Percentiles rank a stretch among this genome's conserved stretches.
Evolutionary conservation across 306 rosid species (phyloP).

Genomic region (Hylodesmum podocarpum): DNA sequence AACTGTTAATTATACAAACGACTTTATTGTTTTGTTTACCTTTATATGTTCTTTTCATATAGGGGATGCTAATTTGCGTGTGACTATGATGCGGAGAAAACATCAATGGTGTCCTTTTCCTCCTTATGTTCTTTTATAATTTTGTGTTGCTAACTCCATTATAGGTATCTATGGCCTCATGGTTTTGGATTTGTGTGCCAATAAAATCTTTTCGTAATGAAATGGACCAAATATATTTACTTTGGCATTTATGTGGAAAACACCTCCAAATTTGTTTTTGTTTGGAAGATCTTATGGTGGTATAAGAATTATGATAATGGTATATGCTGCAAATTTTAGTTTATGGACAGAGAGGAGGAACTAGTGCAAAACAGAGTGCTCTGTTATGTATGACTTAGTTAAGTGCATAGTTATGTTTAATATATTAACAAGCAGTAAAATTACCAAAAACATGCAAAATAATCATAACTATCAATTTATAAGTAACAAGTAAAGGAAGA

Average conservation of each 20-base stretch:
- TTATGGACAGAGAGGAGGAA: not conserved
- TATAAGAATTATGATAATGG: not conserved
- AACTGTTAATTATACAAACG: not conserved
- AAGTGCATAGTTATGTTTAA: not conserved
- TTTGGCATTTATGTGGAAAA: not conserved
- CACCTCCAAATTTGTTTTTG: not conserved
- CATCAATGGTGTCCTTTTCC: not conserved
- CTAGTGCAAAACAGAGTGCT: not conserved
- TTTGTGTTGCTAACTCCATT: not conserved
- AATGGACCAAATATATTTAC: not conserved
- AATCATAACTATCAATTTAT: not conserved
- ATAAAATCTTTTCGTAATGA: not conserved
- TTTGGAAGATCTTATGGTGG: not conserved
- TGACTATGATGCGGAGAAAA: not conserved
- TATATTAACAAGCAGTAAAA: not conserved
- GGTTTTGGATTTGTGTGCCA: not conserved
- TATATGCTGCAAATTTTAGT: not conserved
- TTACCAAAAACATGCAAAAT: not conserved
- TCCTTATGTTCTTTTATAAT: not conserved
- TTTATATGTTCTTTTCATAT: not conserved
- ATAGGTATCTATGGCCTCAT: not conserved
- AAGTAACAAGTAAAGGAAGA: not conserved
- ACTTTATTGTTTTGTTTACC: not conserved
- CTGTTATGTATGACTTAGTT: not conserved
- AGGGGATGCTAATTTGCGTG: not conserved